Conservation (phyloP, 225 moss, liverwort and hornwort genomes). For the Polytrichum formosum region DNA sequence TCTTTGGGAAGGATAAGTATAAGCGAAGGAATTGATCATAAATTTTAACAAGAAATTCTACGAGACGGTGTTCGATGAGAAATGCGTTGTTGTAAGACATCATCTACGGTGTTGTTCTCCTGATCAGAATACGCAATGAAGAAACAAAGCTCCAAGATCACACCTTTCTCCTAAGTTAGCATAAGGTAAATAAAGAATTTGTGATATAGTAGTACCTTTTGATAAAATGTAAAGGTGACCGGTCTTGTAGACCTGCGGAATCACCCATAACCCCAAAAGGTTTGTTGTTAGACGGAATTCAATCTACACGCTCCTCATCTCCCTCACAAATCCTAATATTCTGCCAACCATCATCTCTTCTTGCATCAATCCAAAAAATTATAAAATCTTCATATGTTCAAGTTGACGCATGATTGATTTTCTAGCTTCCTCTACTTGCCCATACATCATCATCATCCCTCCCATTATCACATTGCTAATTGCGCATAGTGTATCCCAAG, state of each 20-base stretch:
- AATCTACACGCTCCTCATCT: not conserved
- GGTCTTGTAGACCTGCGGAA: slow-evolving; percentile 53
- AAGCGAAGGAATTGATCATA: not conserved
- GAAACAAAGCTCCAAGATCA: no score
- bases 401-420: not conserved
- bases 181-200: no score
- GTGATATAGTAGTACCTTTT: slow-evolving; percentile 31
- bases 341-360: no score
- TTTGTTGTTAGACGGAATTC: not conserved
- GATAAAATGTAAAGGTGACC: slow-evolving; percentile 57
- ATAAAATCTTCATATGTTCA: not conserved
- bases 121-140: not conserved
- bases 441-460: no score
- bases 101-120: not conserved
- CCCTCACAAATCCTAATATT: no score
- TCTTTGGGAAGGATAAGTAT: not conserved
- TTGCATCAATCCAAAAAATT: not conserved
- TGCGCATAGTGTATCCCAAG: no score
- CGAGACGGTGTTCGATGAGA: not conserved
- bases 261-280: not conserved
- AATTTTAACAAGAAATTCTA: not conserved
- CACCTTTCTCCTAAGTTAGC: no score
- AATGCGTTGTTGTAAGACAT: not conserved
- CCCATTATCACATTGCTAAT: no score
- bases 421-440: no score